phyloP scores from a whole-genome alignment of 1,139 yeast species.

The Maudiozyma humilis region DNA sequence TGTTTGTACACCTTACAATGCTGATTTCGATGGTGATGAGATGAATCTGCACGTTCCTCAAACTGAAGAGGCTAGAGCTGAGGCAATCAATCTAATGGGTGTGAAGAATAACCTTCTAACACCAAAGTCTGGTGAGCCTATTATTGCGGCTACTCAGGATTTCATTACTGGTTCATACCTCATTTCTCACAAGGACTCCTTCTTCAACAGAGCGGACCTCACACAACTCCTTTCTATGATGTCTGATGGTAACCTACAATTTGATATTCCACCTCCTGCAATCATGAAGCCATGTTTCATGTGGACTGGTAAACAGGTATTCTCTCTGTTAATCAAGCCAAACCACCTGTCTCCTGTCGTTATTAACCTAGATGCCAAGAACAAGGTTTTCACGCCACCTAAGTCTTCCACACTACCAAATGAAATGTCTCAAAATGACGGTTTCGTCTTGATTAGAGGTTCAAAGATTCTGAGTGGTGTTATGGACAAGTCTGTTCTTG shows the following conservation, averaged over 20 bases:
- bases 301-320: slow-evolving; percentile 98
- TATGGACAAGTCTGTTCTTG: slow-evolving; percentile 93
- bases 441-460: slow-evolving; percentile 83
- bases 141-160: slow-evolving; percentile 99
- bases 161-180: slow-evolving; percentile 93
- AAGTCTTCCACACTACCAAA: slow-evolving; percentile 56
- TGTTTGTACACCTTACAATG: slow-evolving; percentile 97
- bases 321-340: slow-evolving; percentile 79
- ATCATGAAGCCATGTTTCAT: slow-evolving; percentile 78
- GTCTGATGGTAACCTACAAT: slow-evolving; percentile 84
- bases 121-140: slow-evolving; percentile 97
- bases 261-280: slow-evolving; percentile 93
- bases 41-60: slow-evolving; percentile 99
- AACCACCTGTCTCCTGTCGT: slow-evolving; percentile 66
- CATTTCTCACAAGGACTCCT: slow-evolving; percentile 87
- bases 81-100: slow-evolving; percentile 96
- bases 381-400: slow-evolving; percentile 78
- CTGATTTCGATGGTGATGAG: slow-evolving; percentile 99
- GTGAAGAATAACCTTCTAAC: slow-evolving; percentile 90
- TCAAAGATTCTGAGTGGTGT: slow-evolving; percentile 85
- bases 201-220: slow-evolving; percentile 79
- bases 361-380: slow-evolving; percentile 89
- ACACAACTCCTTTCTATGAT: slow-evolving; percentile 85
- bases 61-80: slow-evolving; percentile 97
- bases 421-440: slow-evolving; percentile 98